Base-by-base conservation (phyloP, 225 moss, liverwort and hornwort species). In the Pseudisothecium myosuroides region DNA sequence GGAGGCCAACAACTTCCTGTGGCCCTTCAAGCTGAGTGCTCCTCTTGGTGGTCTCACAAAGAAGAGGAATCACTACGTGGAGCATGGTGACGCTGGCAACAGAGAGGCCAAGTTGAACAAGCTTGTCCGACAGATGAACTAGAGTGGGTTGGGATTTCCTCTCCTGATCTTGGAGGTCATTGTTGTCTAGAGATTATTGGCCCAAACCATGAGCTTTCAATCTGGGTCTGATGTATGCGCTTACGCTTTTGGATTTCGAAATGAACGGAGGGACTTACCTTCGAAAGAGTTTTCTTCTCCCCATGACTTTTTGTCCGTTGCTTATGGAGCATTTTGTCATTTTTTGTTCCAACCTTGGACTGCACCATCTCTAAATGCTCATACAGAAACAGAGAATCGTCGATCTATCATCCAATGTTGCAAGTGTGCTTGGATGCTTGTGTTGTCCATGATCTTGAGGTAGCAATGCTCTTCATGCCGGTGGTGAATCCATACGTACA, bases 21-120 rank as follows among this genome's bases (percentile, higher is more conserved):
- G 96, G 95, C 96, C 96, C 69, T 96, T 96, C 91, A 96, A 96
- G 91, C 86, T 96, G 87, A 93, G 93, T 49, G 93, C 95, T 31
- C 96, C 96, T 71, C 77, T 94, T 39, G 94, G 94, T 81, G 91
- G 93, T 32, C 93, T 94, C 73, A 91, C 89, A 56, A 95, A 96
- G 88, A 95, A 93, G 84, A 91, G 96, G 54, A 93, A 90, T 55
- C 93, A 94, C 81, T 94, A 93, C 45, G 92, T 95, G 62, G 94
- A 94, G 81, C 90, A 88, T 69, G 94, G 94, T 77, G 96, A 96
- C 61, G 92, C 94, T 64, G 96, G 96, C 80, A 95, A 96, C 90
- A 91, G 96, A 83, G 92, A 93, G 84, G 89, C 91, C 43, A 94
- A 93, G 87, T 81, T 96, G 81, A 95, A 96, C 89, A 95, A 95